These are phyloP conservation scores for Lactarius sp. DNA, from an alignment of 768 basidiomycete species.

Conservation along the genomic window DNA sequence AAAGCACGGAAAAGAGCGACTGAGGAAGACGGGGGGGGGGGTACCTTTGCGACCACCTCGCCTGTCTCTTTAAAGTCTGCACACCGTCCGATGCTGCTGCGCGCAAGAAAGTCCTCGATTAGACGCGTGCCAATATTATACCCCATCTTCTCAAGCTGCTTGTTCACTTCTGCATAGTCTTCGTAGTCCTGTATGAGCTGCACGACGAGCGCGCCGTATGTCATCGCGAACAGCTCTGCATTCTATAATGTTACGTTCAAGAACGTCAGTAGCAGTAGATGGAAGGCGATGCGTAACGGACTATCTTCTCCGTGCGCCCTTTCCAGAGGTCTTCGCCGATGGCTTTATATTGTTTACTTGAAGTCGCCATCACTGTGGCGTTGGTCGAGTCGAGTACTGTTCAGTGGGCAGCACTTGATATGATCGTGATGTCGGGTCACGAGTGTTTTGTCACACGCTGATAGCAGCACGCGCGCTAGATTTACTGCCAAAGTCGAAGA, in stretches of 20 bases:
- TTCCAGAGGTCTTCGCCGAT: slow-evolving; percentile 98
- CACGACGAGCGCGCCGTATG: slow-evolving; percentile 96
- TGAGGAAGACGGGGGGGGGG: background rate
- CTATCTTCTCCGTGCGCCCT: slow-evolving; percentile 89
- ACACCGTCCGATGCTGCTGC: slow-evolving; percentile 88
- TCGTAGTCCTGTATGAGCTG: slow-evolving; percentile 99
- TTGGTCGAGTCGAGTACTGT: too few relatives aligned
- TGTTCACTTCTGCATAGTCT: slow-evolving; percentile 91
- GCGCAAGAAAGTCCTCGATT: slow-evolving; percentile 96
- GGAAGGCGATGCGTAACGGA: slow-evolving; percentile 37
- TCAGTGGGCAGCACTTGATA: too few relatives aligned
- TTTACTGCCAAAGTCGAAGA: too few relatives aligned
- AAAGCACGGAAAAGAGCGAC: background rate
- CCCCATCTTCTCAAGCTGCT: slow-evolving; percentile 98
- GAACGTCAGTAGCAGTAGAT: slow-evolving; percentile 19
- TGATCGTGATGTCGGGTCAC: too few relatives aligned
- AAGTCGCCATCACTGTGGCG: slow-evolving; percentile 40
- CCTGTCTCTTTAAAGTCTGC: slow-evolving; percentile 91
- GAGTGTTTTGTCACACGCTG: too few relatives aligned
- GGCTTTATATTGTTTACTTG: slow-evolving; percentile 79
- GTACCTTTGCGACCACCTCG: slow-evolving; percentile 91
- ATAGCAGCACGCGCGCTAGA: too few relatives aligned
- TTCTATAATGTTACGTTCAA: slow-evolving; percentile 52
- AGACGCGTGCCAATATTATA: slow-evolving; percentile 96
- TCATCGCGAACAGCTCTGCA: slow-evolving; percentile 93